Base-by-base conservation (phyloP, 2,329 filamentous ascomycete genomes). In the Epichloe scottii region DNA sequence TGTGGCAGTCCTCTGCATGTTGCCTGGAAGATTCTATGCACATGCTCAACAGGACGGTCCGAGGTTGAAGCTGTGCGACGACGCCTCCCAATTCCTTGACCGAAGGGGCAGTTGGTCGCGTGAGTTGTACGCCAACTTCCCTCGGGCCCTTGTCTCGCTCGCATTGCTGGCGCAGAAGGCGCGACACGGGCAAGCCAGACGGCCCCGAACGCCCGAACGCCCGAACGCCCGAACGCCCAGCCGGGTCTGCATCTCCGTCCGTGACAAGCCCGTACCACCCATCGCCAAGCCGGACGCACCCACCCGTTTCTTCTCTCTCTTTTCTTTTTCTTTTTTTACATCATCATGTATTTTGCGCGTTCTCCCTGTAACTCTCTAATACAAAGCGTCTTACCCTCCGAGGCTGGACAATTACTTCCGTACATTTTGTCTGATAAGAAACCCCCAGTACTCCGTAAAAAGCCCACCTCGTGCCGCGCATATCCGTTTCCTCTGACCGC, bases 71-170 rank as follows among this genome's bases (percentile, higher is more conserved):
- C n/a, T 12, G 33, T 26, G 40, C 11, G 34, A n/a, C 48, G 2
- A 17, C 3, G 7, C 38, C 43, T 47, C 26, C 43, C 8, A 33
- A 51, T 46, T 35, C 12, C 26, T 40, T 51, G 37, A 17, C 50
- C 41, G 50, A 52, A 48, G 19, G 49, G 55, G 55, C 41, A 57
- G 49, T 46, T 46, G 53, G 50, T 57, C 55, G 55, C 55, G 55
- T 57, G 54, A 56, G 54, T 51, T 26, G 39, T 44, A 23, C 40
- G 21, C 40, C 17, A 43, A 43, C 41, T 26, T 26, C 3, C n/a
- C 23, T 43, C 19, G 41, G 19, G 7, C 23, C 23, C 23, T 26
- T 26, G 23, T 26, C 23, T 8, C 23, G 23, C 23, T 26, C 23
- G 23, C 23, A 26, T 26, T 26, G 23, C 21, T 21, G 21, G 21